Conservation (phyloP, 73 alveolate genomes). For the Chromera velia region DNA sequence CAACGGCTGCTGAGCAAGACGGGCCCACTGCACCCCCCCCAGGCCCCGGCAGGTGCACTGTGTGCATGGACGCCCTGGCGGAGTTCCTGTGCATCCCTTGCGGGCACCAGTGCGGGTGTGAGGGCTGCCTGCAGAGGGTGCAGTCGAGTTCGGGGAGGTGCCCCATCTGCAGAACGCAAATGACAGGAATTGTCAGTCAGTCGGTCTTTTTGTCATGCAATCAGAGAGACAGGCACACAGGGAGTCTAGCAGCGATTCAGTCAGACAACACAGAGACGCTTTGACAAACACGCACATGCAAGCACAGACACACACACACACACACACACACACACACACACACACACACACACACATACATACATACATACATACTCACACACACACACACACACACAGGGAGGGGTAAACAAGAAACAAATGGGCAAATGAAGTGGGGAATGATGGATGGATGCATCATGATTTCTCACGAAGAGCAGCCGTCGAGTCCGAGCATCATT, state of each 20-base stretch:
- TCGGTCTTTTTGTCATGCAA: background rate
- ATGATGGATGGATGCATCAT: no score
- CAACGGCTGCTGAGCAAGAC: background rate
- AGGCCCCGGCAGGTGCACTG: background rate
- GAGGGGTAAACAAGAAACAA: no score
- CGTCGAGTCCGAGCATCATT: no score
- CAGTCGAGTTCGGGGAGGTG: slow-evolving; percentile 1
- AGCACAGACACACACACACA: background rate
- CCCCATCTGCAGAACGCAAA: background rate
- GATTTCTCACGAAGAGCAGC: no score
- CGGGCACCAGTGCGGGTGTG: slow-evolving; percentile 7
- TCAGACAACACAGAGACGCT: background rate
- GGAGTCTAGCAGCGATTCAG: background rate
- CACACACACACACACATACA: no score
- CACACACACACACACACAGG: no score
- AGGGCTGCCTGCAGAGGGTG: background rate
- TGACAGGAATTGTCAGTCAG: background rate
- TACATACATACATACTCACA: no score
- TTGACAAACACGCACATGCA: background rate
- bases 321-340: no score
- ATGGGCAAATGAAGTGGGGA: no score
- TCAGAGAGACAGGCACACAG: background rate
- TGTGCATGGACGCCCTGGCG: slow-evolving; percentile 1
- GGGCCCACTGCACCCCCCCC: background rate
- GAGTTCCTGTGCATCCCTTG: background rate